phyloP scores from a whole-genome alignment of 2,329 filamentous ascomycete genomes.

The Sphaerulina vaccinii region DNA sequence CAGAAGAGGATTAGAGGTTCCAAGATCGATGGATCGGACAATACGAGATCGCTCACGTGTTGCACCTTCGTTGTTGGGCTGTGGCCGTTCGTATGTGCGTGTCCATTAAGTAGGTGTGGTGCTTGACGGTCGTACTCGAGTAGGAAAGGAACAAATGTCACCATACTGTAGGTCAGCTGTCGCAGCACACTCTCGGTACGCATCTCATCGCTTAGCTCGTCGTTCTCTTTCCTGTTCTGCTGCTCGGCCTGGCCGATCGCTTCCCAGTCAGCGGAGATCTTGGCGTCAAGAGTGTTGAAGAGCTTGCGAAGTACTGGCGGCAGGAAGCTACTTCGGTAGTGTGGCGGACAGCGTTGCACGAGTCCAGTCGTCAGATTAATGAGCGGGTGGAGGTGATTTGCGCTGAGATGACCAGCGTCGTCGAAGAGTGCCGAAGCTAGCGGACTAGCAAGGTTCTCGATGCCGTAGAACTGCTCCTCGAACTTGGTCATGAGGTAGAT shows the following conservation, averaged over 20 bases:
- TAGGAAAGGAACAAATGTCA: constrained; percentile 86
- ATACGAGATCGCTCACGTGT: constrained; percentile 76
- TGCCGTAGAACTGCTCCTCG: constrained; percentile 86
- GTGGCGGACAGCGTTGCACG: constrained; percentile 86
- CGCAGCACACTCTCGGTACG: constrained; percentile 93
- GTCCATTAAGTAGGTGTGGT: constrained; percentile 13
- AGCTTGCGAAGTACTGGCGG: constrained; percentile 78
- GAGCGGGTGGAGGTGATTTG: constrained; percentile 91
- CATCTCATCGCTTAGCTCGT: constrained; percentile 88
- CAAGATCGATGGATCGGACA: constrained; percentile 73
- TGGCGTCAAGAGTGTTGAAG: constrained; percentile 82
- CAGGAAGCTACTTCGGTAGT: constrained; percentile 74
- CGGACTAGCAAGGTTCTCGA: constrained; percentile 75
- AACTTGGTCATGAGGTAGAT: constrained; percentile 90
- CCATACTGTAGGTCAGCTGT: constrained; percentile 86
- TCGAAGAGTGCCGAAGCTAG: constrained; percentile 81
- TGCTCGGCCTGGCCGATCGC: constrained; percentile 62
- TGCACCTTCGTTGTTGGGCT: constrained; percentile 41
- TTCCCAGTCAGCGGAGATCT: constrained; percentile 85
- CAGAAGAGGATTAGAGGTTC: constrained; percentile 90
- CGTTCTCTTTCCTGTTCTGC: constrained; percentile 63
- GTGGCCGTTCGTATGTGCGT: constrained; percentile 15
- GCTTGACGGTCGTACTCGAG: constrained; percentile 65
- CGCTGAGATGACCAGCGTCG: constrained; percentile 77
- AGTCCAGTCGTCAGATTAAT: constrained; percentile 84